Base-by-base conservation (phyloP, 1,139 yeast genomes). In the Meyerozyma elateridarum region DNA sequence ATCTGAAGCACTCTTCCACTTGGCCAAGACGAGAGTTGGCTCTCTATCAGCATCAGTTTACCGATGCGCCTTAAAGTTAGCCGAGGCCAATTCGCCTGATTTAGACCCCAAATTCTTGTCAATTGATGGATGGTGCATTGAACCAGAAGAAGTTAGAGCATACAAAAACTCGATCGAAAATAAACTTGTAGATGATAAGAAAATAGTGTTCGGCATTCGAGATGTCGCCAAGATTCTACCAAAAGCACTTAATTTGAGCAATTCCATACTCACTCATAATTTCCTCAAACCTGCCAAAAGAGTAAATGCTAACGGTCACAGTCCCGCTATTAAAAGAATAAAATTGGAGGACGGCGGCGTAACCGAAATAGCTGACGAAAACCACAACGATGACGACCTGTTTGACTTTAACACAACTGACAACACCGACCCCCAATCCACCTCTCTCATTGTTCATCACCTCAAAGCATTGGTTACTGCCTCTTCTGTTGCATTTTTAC, bases 11-110 rank as follows among this genome's bases (percentile, higher is more conserved):
- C 65, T 91, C 18, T 74, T 68, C 1, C 73, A 73, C 25, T 67
- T 84, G 32, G 85, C 82, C 13, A 68, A 69, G 25, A 78, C 82
- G 30, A 70, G 89, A 37, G 59, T 88, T 29, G 98, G 98, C 5
- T 56, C 69, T 8, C 56, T 82, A 3, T 68, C 93, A 0, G 72
- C 94, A 0, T 61, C 67, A 32, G 70, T 93, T 6, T 91, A 83
- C 51, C 66, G 70, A 33, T 58, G 70, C 6, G 76, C 81, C 5
- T 66, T 91, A 39, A 49, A 59, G 27, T 51, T 71, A 25, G 64
- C 84, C 20, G 96, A 88, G 52, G 67, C 64, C 36, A 59, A 63
- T 30, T 64, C 81, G 5, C 76, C 80, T 8, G 62, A 56, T 18
- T 49, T 55, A 25, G 45, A 43, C 22, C 65, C 59, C 31, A 56